A percentile compares a stretch with the other conserved stretches of the same genome.
These are phyloP conservation scores for Rhizopogon roseolus DNA, from an alignment of 768 basidiomycete species.

Conservation along the genomic window DNA sequence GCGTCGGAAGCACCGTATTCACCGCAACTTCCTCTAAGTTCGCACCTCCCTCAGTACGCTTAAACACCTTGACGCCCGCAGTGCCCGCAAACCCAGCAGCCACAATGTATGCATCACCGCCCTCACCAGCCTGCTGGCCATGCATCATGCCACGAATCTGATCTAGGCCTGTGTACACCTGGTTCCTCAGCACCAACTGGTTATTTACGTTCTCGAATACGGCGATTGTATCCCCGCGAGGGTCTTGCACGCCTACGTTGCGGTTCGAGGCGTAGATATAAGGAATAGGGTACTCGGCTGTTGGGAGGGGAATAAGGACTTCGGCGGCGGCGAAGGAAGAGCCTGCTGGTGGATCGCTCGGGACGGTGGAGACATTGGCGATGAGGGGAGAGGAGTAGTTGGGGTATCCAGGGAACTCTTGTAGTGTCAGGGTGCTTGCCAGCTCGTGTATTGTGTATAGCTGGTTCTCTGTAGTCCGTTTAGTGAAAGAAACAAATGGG, in stretches of 20 bases:
- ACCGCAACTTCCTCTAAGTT: constrained; percentile 47
- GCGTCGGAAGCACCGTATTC: constrained; percentile 48
- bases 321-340: constrained; percentile 51
- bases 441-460: constrained; percentile 55
- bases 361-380: constrained; percentile 44
- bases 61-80: constrained; percentile 53
- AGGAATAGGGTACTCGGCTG: constrained; percentile 39
- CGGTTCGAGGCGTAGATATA: constrained; percentile 70
- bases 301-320: constrained; percentile 53
- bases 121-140: constrained; percentile 34
- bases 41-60: constrained; percentile 48
- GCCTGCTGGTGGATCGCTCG: constrained; percentile 33
- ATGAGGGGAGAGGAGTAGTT: constrained; percentile 49
- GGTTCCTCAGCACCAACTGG: constrained; percentile 37
- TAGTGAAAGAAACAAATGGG: neutral
- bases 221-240: constrained; percentile 59
- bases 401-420: constrained; percentile 40
- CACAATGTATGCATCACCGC: constrained; percentile 48
- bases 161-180: constrained; percentile 59
- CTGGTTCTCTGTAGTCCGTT: constrained; percentile 34
- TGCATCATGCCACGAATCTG: constrained; percentile 67
- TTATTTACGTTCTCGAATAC: constrained; percentile 46
- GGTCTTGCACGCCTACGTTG: constrained; percentile 46
- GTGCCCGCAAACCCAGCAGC: constrained; percentile 49
- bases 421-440: constrained; percentile 52